Evolutionary conservation across 805 yeast genomes (phyloP).

Genomic region (Martiniozyma abietophila): DNA sequence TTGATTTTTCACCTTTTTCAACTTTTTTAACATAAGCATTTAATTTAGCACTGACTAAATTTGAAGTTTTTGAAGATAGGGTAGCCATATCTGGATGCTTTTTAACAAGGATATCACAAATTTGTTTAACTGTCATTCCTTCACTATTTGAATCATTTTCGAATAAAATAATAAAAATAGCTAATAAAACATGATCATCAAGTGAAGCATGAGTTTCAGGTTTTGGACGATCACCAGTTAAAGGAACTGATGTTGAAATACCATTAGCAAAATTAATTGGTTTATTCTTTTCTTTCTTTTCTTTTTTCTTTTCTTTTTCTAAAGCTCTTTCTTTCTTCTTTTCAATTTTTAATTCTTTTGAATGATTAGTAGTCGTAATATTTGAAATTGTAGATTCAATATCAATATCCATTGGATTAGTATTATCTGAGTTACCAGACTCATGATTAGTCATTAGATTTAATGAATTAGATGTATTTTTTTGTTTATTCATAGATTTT

Average conservation of each 20-base stretch:
- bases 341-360: slow-evolving; percentile 10
- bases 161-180: slow-evolving; percentile 62
- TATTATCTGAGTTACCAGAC: slow-evolving; percentile 3
- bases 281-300: slow-evolving; percentile 22
- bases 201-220: slow-evolving; percentile 55
- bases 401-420: slow-evolving; percentile 1
- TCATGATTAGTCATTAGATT: slow-evolving; percentile 8
- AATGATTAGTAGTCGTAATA: slow-evolving; percentile 1
- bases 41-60: slow-evolving; percentile 70
- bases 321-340: slow-evolving; percentile 17
- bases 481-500: slow-evolving; percentile 2
- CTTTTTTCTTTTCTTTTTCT: slow-evolving; percentile 20
- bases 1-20: slow-evolving; percentile 69
- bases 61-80: slow-evolving; percentile 70
- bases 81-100: slow-evolving; percentile 81
- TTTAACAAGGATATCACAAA: slow-evolving; percentile 66
- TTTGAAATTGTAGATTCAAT: slow-evolving; percentile 1
- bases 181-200: slow-evolving; percentile 68
- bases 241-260: slow-evolving; percentile 70
- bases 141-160: slow-evolving; percentile 59
- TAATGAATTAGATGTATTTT: slow-evolving; percentile 2
- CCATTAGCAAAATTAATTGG: slow-evolving; percentile 55
- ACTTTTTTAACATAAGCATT: slow-evolving; percentile 77
- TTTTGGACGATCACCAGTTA: slow-evolving; percentile 64
- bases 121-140: slow-evolving; percentile 87